Evolutionary conservation across 176 grass and related monocot genomes (phyloP).

Genomic region (Eleusine coracana): DNA sequence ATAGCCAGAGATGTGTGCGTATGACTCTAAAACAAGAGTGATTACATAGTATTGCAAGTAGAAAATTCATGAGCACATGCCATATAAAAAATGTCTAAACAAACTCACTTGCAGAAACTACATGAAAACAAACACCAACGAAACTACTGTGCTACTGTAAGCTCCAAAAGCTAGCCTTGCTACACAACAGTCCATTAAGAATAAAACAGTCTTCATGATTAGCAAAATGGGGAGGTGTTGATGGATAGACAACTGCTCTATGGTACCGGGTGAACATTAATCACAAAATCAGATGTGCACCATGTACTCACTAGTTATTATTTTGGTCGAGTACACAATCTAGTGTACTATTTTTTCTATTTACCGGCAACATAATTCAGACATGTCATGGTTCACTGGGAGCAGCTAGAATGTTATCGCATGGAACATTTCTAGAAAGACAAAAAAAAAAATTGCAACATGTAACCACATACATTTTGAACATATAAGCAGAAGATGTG

Average conservation of each 20-base stretch:
- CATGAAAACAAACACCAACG: too few relatives aligned
- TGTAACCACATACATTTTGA: too few relatives aligned
- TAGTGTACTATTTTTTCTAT: not conserved
- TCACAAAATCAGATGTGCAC: not conserved
- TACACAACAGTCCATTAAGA: not conserved
- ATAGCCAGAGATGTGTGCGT: not conserved
- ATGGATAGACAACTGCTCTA: not conserved
- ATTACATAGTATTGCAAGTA: not conserved
- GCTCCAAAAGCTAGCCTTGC: not conserved
- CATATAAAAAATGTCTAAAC: not conserved
- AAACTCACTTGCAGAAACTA: too few relatives aligned
- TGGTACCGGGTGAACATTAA: not conserved
- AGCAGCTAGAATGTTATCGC: too few relatives aligned
- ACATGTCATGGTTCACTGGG: not conserved
- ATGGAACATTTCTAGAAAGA: slow-evolving; percentile 15
- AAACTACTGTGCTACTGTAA: too few relatives aligned
- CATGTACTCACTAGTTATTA: not conserved
- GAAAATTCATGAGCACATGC: not conserved
- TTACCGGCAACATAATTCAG: not conserved
- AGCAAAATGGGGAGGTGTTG: not conserved
- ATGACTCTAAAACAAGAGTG: not conserved
- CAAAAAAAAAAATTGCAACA: not conserved
- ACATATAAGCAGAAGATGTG: not conserved
- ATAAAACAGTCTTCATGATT: not conserved
- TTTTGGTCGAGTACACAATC: not conserved